These are phyloP conservation scores for Botrytis deweyae DNA, from an alignment of 2,329 filamentous ascomycete genomes.

Conservation along the genomic window DNA sequence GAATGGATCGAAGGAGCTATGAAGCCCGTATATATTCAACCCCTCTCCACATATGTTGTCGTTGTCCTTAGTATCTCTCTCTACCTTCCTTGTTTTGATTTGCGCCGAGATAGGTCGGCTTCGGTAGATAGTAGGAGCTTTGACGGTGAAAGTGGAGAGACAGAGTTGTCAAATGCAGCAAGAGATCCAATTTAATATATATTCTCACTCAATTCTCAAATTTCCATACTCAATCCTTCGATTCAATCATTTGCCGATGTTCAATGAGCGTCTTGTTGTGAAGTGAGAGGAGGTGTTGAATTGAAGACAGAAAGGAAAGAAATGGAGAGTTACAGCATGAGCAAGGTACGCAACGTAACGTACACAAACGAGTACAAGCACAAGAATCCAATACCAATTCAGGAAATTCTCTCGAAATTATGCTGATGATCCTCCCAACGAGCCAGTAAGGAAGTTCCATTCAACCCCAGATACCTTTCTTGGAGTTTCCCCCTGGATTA, in stretches of 20 bases:
- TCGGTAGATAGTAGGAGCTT: conserved; percentile 15
- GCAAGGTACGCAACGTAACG: not conserved
- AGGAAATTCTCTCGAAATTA: not conserved
- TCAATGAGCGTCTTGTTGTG: not conserved
- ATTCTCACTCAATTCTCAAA: too few relatives aligned
- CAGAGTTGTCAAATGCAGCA: not conserved
- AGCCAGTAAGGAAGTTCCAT: not conserved
- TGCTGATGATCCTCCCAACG: not conserved
- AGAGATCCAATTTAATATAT: not conserved
- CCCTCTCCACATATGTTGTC: conserved; percentile 5
- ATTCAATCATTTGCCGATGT: not conserved
- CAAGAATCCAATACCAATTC: not conserved
- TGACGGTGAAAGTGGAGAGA: not conserved
- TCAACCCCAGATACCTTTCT: not conserved
- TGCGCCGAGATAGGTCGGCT: conserved; percentile 7
- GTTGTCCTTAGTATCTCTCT: not conserved
- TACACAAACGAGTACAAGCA: not conserved
- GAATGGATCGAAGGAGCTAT: conserved; percentile 27
- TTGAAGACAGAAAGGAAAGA: not conserved
- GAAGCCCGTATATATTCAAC: conserved; percentile 24
- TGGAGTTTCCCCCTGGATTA: conserved; percentile 1
- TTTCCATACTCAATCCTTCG: not conserved
- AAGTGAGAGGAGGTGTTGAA: not conserved
- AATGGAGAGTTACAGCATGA: not conserved
- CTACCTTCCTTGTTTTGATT: not conserved